Evolutionary conservation across 805 yeast species (phyloP).

Genomic region (Clavispora santaluciae): DNA sequence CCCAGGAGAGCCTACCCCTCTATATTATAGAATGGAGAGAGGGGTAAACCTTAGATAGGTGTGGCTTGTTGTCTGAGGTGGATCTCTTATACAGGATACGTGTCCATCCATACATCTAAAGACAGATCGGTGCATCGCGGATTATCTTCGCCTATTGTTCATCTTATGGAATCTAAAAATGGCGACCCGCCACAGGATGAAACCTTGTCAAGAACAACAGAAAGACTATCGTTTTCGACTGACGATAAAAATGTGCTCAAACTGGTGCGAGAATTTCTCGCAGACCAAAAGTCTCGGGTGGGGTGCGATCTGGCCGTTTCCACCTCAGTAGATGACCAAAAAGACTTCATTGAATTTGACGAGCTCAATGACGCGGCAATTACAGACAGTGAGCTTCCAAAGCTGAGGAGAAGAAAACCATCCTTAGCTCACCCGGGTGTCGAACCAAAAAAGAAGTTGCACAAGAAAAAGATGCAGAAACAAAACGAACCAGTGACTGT

Average conservation of each 20-base stretch:
- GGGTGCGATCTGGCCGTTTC: slow-evolving; percentile 23
- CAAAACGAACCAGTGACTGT: slow-evolving; percentile 22
- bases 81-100: too few relatives aligned
- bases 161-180: not conserved
- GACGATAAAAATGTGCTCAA: slow-evolving; percentile 17
- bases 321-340: slow-evolving; percentile 20
- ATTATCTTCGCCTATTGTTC: too few relatives aligned
- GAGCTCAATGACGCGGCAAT: not conserved
- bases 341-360: slow-evolving; percentile 5
- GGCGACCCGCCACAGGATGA: slow-evolving; percentile 7
- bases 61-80: too few relatives aligned
- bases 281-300: not conserved
- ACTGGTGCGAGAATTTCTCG: slow-evolving; percentile 15
- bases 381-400: too few relatives aligned
- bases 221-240: slow-evolving; percentile 24
- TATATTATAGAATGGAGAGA: too few relatives aligned
- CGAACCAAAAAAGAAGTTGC: slow-evolving; percentile 18
- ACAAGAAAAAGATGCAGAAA: slow-evolving; percentile 27
- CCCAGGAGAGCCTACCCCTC: too few relatives aligned
- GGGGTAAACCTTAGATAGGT: too few relatives aligned
- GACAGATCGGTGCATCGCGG: not conserved
- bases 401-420: slow-evolving; percentile 32
- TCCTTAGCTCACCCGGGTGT: slow-evolving; percentile 29
- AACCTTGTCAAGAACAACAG: slow-evolving; percentile 21
- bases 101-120: too few relatives aligned